Conservation (phyloP, 2,329 filamentous ascomycete genomes). For the Chrysoporthe puriensis region DNA sequence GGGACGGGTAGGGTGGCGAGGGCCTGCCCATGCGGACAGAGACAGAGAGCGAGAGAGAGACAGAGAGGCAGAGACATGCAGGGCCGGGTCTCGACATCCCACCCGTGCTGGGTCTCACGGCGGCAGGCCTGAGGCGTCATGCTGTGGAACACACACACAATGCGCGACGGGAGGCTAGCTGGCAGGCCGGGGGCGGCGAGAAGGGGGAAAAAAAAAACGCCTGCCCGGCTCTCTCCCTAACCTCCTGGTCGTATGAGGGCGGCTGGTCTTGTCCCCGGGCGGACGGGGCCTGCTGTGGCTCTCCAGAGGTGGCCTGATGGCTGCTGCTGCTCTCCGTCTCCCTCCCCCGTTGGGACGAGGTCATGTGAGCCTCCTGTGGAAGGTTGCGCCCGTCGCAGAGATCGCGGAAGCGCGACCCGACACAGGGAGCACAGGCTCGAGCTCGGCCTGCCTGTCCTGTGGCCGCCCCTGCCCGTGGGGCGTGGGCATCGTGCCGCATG, state of each 20-base stretch:
- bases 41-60: neutral
- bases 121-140: conserved; percentile 21
- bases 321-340: neutral
- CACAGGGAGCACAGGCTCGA: neutral
- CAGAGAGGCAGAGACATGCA: neutral
- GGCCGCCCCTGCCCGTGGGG: neutral
- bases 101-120: conserved; percentile 18
- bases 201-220: too few relatives aligned
- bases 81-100: conserved; percentile 14
- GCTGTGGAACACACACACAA: conserved; percentile 13
- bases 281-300: neutral
- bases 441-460: neutral
- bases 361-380: conserved; percentile 11
- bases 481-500: neutral
- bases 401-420: neutral
- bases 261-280: neutral
- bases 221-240: too few relatives aligned
- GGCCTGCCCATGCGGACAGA: too few relatives aligned
- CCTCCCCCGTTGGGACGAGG: too few relatives aligned
- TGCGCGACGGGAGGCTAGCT: too few relatives aligned
- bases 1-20: neutral
- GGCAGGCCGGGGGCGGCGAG: too few relatives aligned
- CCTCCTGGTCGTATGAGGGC: neutral
- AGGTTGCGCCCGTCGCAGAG: neutral
- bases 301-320: neutral